Base-by-base conservation (phyloP, 2,329 filamentous ascomycete species). In the Paraphoma sp. region DNA sequence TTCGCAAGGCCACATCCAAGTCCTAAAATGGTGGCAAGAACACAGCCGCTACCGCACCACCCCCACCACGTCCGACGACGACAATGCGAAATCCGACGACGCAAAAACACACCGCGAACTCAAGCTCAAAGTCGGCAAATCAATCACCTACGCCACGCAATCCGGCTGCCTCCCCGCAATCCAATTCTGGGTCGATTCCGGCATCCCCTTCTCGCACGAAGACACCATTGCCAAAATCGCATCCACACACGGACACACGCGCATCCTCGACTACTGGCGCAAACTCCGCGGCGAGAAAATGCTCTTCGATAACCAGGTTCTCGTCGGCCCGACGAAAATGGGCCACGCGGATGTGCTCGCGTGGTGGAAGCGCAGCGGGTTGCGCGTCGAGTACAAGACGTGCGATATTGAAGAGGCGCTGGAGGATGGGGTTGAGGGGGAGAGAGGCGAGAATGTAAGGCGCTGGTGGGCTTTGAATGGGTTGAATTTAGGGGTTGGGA, bases 321-420 rank as follows among this genome's bases (percentile, higher is more conserved):
- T 97, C 0, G 90, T 96, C 1, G 91, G 90, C 8, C 91, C 94
- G 0, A 97, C 93, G 1, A 92, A 93, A 68, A 91, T 94, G 72
- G 92, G 92, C 5, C 90, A 96, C 73, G 86, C 93, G 3, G 83
- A 87, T 36, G 92, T 97, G 18, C 80, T 98, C 7, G 92, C 97
- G 73, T 97, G 94, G 94, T 97, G 94, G 93, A 90, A 91, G 70
- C 83, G 83, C 51, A 90, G 88, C 66, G 87, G 88, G 0, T 83
- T 93, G 65, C 84, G 86, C 50, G 93, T 97, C 28, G 92, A 96
- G 76, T 97, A 97, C 77, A 93, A 94, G 75, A 96, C 92, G 1
- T 97, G 93, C 75, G 93, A 96, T 75, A 95, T 98, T 59, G 93
- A 97, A 74, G 94, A 97, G 78, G 93, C 93, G 0, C 83, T 97